Conservation (phyloP, 83 land plant genomes). For the Larix sibirica region DNA sequence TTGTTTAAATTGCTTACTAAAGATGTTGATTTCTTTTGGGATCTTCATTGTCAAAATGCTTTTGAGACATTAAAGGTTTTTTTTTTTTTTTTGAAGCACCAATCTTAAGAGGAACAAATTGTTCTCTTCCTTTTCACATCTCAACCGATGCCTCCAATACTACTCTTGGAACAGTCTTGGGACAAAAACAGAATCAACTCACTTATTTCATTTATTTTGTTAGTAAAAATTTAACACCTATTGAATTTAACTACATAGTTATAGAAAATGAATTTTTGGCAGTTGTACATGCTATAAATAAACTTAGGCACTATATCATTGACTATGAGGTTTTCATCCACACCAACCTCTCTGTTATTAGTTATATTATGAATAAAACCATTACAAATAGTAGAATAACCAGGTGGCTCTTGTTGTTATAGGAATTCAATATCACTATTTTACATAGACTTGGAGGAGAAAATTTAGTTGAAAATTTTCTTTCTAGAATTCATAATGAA, state of each 20-base stretch:
- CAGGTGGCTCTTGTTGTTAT: neutral
- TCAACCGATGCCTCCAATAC: too few relatives aligned
- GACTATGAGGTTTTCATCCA: neutral
- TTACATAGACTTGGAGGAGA: neutral
- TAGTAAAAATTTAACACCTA: neutral
- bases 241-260: neutral
- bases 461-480: neutral
- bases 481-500: neutral
- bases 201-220: neutral
- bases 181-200: neutral
- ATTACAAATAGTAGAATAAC: neutral
- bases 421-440: neutral
- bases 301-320: neutral
- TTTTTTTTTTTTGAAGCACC: too few relatives aligned
- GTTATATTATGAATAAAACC: neutral
- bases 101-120: neutral
- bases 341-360: too few relatives aligned
- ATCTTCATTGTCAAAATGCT: neutral
- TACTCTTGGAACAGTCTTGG: neutral
- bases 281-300: neutral
- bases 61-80: neutral
- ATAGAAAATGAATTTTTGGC: neutral
- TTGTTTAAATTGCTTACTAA: neutral
- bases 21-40: neutral
- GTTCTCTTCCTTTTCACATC: neutral